A percentile compares a stretch with the other conserved stretches of the same genome.
phyloP scores from a whole-genome alignment of 192 early-diverging fungal species.

The Backusella psychrophila region DNA sequence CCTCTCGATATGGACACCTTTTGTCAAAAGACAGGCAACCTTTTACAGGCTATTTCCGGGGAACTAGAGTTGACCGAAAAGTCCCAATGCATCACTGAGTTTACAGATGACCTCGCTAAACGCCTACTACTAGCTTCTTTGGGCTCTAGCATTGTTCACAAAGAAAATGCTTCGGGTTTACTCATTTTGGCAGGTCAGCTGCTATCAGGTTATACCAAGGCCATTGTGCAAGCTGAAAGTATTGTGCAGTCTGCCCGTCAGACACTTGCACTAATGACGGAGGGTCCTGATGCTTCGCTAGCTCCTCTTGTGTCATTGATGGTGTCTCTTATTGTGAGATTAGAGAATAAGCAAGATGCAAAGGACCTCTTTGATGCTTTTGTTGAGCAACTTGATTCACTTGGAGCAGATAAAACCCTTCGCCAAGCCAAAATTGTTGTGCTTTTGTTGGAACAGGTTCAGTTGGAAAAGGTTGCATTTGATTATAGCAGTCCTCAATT shows the following conservation, averaged over 20 bases:
- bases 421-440: background rate
- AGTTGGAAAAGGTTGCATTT: background rate
- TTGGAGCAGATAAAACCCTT: background rate
- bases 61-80: background rate
- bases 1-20: background rate
- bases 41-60: background rate
- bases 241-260: background rate
- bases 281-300: slow-evolving; percentile 5
- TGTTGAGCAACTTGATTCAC: background rate
- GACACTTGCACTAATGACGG: background rate
- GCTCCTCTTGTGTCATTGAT: background rate
- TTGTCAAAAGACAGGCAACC: slow-evolving; percentile 1
- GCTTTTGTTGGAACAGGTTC: background rate
- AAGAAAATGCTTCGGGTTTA: background rate
- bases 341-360: background rate
- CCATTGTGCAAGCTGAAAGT: background rate
- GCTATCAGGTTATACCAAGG: background rate
- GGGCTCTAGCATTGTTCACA: slow-evolving; percentile 3
- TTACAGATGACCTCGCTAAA: slow-evolving; percentile 3
- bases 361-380: background rate
- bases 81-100: background rate
- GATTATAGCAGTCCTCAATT: background rate
- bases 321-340: background rate
- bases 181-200: slow-evolving; percentile 10
- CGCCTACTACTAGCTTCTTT: background rate